Conservation (phyloP, 2,329 filamentous ascomycete genomes). For the Fusarium hostae region DNA sequence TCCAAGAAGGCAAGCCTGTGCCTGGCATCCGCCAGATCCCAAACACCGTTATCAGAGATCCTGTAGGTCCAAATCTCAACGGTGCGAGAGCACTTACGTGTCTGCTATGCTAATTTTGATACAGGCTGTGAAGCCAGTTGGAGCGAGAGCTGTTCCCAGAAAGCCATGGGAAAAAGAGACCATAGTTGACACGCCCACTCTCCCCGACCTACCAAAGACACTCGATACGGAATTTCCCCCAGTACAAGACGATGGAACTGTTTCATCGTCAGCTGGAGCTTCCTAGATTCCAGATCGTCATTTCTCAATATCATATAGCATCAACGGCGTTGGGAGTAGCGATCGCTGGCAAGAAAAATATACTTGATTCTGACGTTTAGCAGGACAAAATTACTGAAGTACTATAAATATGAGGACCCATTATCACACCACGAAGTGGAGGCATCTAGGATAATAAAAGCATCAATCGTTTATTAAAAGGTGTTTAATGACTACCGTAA, state of each 20-base stretch:
- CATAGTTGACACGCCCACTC: constrained; percentile 19
- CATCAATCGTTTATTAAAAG: constrained; percentile 40
- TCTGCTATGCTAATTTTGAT: constrained; percentile 9
- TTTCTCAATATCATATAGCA: constrained; percentile 9
- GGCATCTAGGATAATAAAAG: constrained; percentile 24
- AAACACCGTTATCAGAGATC: constrained; percentile 77
- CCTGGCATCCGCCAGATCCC: constrained; percentile 91
- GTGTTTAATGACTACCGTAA: constrained; percentile 34
- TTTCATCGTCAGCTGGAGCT: not conserved
- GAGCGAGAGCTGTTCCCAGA: constrained; percentile 58
- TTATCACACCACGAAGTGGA: not conserved
- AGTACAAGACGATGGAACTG: constrained; percentile 27
- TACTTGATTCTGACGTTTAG: not conserved
- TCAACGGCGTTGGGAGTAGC: constrained; percentile 20
- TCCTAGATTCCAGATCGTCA: not conserved
- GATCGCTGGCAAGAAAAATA: not conserved
- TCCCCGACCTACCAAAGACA: constrained; percentile 38
- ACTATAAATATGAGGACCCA: not conserved
- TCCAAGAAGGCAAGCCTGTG: constrained; percentile 83
- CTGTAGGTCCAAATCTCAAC: constrained; percentile 59
- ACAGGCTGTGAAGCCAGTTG: constrained; percentile 61
- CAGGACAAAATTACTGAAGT: not conserved
- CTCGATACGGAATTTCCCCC: constrained; percentile 53
- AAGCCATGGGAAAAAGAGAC: constrained; percentile 83
- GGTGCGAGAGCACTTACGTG: not conserved